Percentiles rank a stretch among this genome's conserved stretches.
Conservation (phyloP, 192 early-diverging fungal genomes). For the Umbelopsis sp. region DNA sequence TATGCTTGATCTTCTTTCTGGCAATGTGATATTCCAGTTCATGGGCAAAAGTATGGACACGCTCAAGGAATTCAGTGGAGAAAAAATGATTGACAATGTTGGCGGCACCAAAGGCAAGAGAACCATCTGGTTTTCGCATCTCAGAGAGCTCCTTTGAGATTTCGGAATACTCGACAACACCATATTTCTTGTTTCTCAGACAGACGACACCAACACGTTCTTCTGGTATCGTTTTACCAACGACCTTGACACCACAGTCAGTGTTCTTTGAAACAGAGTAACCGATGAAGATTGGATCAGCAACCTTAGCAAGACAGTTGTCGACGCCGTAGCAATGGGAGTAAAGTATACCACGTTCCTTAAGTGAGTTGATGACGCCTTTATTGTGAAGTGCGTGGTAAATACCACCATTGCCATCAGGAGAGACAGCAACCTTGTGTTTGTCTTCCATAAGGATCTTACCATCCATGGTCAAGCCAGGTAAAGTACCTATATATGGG, state of each 20-base stretch:
- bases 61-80: slow-evolving; percentile 77
- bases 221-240: slow-evolving; percentile 77
- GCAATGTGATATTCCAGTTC: slow-evolving; percentile 87
- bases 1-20: slow-evolving; percentile 86
- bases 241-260: slow-evolving; percentile 86
- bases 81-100: slow-evolving; percentile 97
- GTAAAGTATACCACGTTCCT: slow-evolving; percentile 73
- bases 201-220: slow-evolving; percentile 91
- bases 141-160: slow-evolving; percentile 71
- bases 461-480: slow-evolving; percentile 81
- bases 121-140: slow-evolving; percentile 50
- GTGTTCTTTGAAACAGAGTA: slow-evolving; percentile 75
- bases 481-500: slow-evolving; percentile 56
- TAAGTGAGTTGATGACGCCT: slow-evolving; percentile 73
- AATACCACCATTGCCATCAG: slow-evolving; percentile 85
- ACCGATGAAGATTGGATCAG: slow-evolving; percentile 88
- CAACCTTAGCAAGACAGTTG: slow-evolving; percentile 89
- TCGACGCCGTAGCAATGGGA: slow-evolving; percentile 92
- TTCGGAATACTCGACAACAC: slow-evolving; percentile 94
- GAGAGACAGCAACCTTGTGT: slow-evolving; percentile 66
- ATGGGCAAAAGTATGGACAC: slow-evolving; percentile 69
- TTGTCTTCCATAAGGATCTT: slow-evolving; percentile 81
- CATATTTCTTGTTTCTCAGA: too few relatives aligned
- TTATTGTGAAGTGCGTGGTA: slow-evolving; percentile 81
- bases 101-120: slow-evolving; percentile 76